A percentile compares a stretch with the other conserved stretches of the same genome.
These are phyloP conservation scores for Cynanchum wilfordii DNA, from an alignment of 257 asterid genomes.

Conservation along the genomic window DNA sequence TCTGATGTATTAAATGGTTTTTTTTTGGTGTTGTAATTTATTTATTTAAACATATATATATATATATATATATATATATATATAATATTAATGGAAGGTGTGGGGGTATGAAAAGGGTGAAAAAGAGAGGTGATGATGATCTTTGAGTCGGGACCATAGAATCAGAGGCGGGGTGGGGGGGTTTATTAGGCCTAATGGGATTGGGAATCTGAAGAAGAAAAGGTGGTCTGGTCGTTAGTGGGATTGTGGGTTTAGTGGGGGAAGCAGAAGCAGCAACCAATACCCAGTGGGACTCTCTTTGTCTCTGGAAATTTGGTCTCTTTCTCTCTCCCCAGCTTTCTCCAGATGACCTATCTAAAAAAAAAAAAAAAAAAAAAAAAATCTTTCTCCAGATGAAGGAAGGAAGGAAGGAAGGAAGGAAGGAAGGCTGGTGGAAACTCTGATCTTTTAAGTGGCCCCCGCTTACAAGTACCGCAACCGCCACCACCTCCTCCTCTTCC, in stretches of 20 bases:
- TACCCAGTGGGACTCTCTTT: neutral
- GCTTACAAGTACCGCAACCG: conserved; percentile 6
- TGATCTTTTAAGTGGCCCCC: neutral
- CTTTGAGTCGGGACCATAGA: conserved; percentile 49
- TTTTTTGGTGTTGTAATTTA: no score
- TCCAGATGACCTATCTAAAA: no score
- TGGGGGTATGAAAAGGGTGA: neutral
- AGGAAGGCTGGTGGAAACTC: no score
- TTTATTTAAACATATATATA: no score
- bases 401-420: no score
- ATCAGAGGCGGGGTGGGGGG: conserved; percentile 58
- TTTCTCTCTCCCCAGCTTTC: neutral
- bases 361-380: no score
- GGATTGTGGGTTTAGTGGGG: conserved; percentile 30
- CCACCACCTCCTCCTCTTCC: conserved; percentile 5
- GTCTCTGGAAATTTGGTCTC: neutral
- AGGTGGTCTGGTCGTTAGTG: conserved; percentile 44
- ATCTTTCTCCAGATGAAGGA: no score
- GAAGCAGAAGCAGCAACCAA: neutral
- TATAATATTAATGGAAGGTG: no score
- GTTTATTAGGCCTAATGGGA: conserved; percentile 25
- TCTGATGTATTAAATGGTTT: neutral
- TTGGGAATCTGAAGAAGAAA: conserved; percentile 41
- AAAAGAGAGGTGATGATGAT: conserved; percentile 36
- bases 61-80: no score